These are phyloP conservation scores for Fusarium anguioides DNA, from an alignment of 2,329 filamentous ascomycete species.

Conservation along the genomic window DNA sequence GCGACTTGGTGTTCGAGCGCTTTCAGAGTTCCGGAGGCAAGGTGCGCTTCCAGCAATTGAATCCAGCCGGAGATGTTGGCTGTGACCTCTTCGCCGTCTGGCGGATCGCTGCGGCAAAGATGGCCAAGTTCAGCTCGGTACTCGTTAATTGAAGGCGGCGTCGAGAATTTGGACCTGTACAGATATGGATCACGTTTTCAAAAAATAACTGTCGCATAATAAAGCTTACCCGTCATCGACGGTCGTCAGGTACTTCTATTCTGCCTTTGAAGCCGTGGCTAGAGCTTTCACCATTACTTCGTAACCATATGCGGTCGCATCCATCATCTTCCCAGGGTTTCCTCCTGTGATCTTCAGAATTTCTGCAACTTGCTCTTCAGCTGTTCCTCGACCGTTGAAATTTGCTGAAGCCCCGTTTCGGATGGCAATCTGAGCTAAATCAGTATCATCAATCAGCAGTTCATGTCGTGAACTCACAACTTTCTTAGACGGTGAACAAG, in stretches of 20 bases:
- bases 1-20: slow-evolving; percentile 40
- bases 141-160: slow-evolving; percentile 35
- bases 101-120: slow-evolving; percentile 37
- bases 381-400: slow-evolving; percentile 46
- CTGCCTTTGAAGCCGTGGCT: slow-evolving; percentile 32
- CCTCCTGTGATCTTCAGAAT: slow-evolving; percentile 49
- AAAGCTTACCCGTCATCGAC: slow-evolving; percentile 51
- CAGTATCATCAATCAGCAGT: neutral
- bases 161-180: slow-evolving; percentile 40
- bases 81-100: slow-evolving; percentile 28
- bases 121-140: slow-evolving; percentile 44
- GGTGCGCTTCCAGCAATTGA: slow-evolving; percentile 38
- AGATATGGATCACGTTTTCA: neutral
- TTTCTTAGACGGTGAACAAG: slow-evolving; percentile 49
- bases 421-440: slow-evolving; percentile 38
- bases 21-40: slow-evolving; percentile 38
- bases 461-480: slow-evolving; percentile 22
- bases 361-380: slow-evolving; percentile 47
- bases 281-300: slow-evolving; percentile 49
- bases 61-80: slow-evolving; percentile 26
- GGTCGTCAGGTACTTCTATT: slow-evolving; percentile 48
- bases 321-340: slow-evolving; percentile 50
- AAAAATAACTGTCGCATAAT: too few species aligned
- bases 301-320: slow-evolving; percentile 46
- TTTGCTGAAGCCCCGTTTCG: slow-evolving; percentile 48